Conservation (phyloP, 1,284 basidiomycete genomes). For the Ustilago tritici region DNA sequence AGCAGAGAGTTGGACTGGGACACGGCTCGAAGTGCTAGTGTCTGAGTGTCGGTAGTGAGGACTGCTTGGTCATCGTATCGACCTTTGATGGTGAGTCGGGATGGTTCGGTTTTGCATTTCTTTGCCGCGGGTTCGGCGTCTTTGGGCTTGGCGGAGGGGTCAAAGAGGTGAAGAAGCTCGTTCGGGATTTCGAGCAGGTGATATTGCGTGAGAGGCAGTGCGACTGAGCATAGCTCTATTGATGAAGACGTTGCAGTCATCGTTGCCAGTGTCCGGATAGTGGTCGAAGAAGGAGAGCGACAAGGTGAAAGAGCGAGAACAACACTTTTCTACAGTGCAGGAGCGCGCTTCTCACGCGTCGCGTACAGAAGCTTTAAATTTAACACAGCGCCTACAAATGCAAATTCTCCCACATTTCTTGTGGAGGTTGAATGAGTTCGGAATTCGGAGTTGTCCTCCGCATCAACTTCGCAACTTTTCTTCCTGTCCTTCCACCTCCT, state of each 20-base stretch:
- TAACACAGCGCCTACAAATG: slow-evolving; percentile 17
- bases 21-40: slow-evolving; percentile 62
- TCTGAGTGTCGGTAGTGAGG: slow-evolving; percentile 57
- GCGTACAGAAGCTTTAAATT: slow-evolving; percentile 22
- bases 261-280: not conserved
- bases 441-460: slow-evolving; percentile 15
- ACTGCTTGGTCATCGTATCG: slow-evolving; percentile 62
- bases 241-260: slow-evolving; percentile 22
- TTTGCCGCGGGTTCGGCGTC: slow-evolving; percentile 30
- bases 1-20: slow-evolving; percentile 64
- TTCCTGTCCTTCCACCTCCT: not conserved
- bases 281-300: not conserved
- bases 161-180: slow-evolving; percentile 49
- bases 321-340: slow-evolving; percentile 18
- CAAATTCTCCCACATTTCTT: slow-evolving; percentile 1
- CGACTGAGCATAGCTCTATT: slow-evolving; percentile 32
- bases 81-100: slow-evolving; percentile 62
- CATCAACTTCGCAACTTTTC: slow-evolving; percentile 7
- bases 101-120: slow-evolving; percentile 23
- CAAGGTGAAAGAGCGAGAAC: slow-evolving; percentile 19
- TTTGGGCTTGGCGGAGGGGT: slow-evolving; percentile 18
- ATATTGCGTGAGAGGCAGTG: slow-evolving; percentile 41
- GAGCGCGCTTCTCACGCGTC: slow-evolving; percentile 33
- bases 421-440: slow-evolving; percentile 26
- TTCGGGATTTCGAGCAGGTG: slow-evolving; percentile 55